Conservation (phyloP, 2,329 filamentous ascomycete species). For the Pseudocercospora macadamiae region DNA sequence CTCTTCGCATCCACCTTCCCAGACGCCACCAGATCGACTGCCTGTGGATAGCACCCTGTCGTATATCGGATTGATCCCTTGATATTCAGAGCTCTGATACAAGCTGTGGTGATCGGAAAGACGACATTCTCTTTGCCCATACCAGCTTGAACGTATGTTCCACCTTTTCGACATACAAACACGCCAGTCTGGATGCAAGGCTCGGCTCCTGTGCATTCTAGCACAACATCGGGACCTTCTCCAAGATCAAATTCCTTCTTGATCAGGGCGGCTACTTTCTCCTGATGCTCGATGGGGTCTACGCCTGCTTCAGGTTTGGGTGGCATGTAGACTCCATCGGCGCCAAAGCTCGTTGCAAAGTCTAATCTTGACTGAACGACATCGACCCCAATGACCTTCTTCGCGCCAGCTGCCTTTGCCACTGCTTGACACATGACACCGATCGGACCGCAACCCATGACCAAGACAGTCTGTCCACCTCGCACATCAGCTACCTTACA, state of each 20-base stretch:
- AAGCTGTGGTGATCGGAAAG: conserved; percentile 56
- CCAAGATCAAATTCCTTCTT: conserved; percentile 43
- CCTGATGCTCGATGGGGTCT: conserved; percentile 44
- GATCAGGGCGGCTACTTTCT: conserved; percentile 46
- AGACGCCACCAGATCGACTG: conserved; percentile 54
- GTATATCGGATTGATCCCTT: conserved; percentile 58
- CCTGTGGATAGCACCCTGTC: conserved; percentile 54
- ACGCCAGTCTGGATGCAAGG: conserved; percentile 54
- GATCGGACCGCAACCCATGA: conserved; percentile 59
- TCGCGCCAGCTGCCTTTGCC: conserved; percentile 77
- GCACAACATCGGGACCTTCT: conserved; percentile 54
- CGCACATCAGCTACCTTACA: conserved; percentile 42
- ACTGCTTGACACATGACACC: conserved; percentile 85
- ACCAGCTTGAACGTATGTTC: conserved; percentile 54
- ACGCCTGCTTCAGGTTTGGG: conserved; percentile 32
- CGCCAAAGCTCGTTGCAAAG: conserved; percentile 64
- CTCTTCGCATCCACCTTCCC: conserved; percentile 50
- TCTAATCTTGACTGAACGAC: conserved; percentile 76
- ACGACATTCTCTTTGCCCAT: conserved; percentile 55
- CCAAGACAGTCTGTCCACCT: conserved; percentile 47
- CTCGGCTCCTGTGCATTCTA: conserved; percentile 55
- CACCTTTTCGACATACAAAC: conserved; percentile 49
- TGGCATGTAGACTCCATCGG: conserved; percentile 49
- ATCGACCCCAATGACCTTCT: conserved; percentile 79
- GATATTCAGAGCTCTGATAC: conserved; percentile 52